Evolutionary conservation across 164 flowering plant genomes (phyloP), one percentile per base, ranked within the genome.

Genomic region (Macadamia integrifolia): DNA sequence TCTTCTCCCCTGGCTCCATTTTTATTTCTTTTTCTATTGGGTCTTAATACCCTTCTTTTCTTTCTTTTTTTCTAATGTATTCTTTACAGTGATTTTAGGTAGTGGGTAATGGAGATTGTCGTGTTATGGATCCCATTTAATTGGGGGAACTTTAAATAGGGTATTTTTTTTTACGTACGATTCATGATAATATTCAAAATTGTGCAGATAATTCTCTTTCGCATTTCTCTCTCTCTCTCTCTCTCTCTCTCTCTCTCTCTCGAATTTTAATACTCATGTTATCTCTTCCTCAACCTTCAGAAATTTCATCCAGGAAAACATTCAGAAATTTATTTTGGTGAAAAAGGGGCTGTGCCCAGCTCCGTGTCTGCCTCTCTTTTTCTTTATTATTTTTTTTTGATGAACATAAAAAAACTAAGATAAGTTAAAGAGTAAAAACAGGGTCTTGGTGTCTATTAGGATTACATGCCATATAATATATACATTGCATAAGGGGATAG

Each of bases 201-300:
- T 87, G 87, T 87, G 87, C 86, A 88, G 88, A 80, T 73, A 78
- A 83, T 85, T 83, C 78, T 75, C 85, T 83, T 72, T 71, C 30
- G 40, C 56, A 32, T 29, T 35, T 61, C 60, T 59, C 52, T 14
- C 23, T 23, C 23, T 23, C 23, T 23, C 23, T 23, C 23, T 23
- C 23, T 23, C 23, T 23, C 23, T 23, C 23, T 23, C 23, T 23
- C 53, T 65, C 9, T 35, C 17, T 63, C 15, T 49, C 53, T 49
- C 0, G 53, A 49, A 10, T 46, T 11, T 46, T 46, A 46, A 7
- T 7, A 46, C 7, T 7, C 11, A 11, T 46, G 50, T 46, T 11
- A 46, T 49, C 40, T 2, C 40, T 35, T 35, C 40, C 5, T 35
- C 53, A 49, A 14, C 11, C 15, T 49, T 49, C 2, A 49, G 53